Evolutionary conservation across 495 filamentous ascomycete species (phyloP).

Genomic region (Tuber borchii): DNA sequence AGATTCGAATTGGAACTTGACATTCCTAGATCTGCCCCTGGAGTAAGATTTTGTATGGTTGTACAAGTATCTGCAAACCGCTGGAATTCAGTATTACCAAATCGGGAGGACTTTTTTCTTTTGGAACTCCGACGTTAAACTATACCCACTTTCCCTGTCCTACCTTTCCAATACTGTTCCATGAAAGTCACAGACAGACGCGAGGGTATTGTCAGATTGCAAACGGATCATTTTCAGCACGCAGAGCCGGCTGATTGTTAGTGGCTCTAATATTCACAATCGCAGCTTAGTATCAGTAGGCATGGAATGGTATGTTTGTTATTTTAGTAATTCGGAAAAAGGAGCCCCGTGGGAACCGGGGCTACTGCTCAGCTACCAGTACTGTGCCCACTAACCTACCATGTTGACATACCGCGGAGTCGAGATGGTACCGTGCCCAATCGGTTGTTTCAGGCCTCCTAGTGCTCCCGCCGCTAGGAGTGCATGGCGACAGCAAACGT

Average conservation of each 20-base stretch:
- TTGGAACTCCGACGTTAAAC: background rate
- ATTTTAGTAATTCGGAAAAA: background rate
- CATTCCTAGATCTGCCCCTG: background rate
- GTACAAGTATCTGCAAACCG: background rate
- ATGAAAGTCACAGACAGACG: background rate
- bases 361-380: background rate
- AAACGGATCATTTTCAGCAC: background rate
- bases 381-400: background rate
- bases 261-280: background rate
- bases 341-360: too few relatives aligned
- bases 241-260: background rate
- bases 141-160: background rate
- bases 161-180: background rate
- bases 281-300: background rate
- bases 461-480: background rate
- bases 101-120: background rate
- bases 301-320: too few relatives aligned
- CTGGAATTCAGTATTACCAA: background rate
- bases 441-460: background rate
- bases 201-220: background rate
- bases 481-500: background rate
- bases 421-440: background rate
- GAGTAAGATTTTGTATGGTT: background rate
- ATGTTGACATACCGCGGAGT: background rate
- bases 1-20: background rate